phyloP scores from a whole-genome alignment of 2,329 filamentous ascomycete species.

The Chrysosporium keratinophilum region DNA sequence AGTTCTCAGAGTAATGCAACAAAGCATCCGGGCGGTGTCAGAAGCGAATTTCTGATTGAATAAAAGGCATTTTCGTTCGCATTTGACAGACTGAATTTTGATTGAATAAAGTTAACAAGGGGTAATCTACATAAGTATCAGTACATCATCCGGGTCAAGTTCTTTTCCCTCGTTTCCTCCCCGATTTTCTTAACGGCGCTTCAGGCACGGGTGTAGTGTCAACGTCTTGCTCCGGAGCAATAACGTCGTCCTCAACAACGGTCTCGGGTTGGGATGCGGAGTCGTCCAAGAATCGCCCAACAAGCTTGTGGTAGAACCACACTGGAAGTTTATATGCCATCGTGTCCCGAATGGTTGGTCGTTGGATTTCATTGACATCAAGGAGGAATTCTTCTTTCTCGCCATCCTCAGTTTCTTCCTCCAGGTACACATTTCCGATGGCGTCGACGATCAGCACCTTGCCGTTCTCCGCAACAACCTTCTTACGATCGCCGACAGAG shows the following conservation, averaged over 20 bases:
- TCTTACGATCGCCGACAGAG: constrained; percentile 61
- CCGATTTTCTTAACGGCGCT: neutral
- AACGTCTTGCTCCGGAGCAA: neutral
- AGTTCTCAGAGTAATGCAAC: too few relatives aligned
- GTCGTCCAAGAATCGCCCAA: constrained; percentile 24
- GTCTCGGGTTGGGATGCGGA: constrained; percentile 7
- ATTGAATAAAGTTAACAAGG: neutral
- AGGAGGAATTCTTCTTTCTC: constrained; percentile 72
- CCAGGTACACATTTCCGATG: constrained; percentile 84
- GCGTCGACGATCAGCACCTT: constrained; percentile 91
- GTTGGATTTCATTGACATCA: constrained; percentile 72
- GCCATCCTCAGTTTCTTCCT: constrained; percentile 81
- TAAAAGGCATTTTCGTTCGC: too few relatives aligned
- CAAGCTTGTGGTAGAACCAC: constrained; percentile 52
- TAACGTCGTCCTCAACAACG: neutral
- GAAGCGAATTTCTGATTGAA: too few relatives aligned
- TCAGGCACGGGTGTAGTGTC: neutral
- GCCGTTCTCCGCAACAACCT: constrained; percentile 86
- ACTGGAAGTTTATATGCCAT: constrained; percentile 68
- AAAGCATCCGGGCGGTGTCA: too few relatives aligned
- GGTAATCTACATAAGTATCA: constrained; percentile 6
- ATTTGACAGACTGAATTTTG: too few relatives aligned
- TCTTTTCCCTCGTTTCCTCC: constrained; percentile 4
- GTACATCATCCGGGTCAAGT: neutral
- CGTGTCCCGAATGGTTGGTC: constrained; percentile 71